Conservation (phyloP, 805 yeast species). For the Ogataea paraovalis region DNA sequence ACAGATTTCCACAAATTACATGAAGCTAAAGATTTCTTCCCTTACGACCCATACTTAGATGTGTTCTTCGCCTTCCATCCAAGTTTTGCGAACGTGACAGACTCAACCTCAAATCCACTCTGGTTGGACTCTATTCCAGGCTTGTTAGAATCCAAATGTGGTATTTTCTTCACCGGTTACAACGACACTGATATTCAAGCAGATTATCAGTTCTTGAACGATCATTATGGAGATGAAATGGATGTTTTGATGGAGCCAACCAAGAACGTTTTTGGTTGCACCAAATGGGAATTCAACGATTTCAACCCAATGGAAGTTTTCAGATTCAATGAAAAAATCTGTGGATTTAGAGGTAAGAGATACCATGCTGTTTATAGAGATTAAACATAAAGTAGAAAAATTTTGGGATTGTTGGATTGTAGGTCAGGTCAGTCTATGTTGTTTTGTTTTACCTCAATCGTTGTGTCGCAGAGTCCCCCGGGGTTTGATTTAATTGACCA, state of each 20-base stretch:
- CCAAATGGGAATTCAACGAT: constrained; percentile 94
- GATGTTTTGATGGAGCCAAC: constrained; percentile 77
- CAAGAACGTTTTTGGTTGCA: constrained; percentile 72
- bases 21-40: constrained; percentile 91
- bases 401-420: too few relatives aligned
- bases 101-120: constrained; percentile 46
- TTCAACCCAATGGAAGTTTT: constrained; percentile 88
- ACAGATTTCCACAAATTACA: constrained; percentile 88
- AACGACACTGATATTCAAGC: constrained; percentile 66
- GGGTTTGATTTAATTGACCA: too few relatives aligned
- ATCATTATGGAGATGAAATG: constrained; percentile 66
- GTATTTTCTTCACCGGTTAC: constrained; percentile 85
- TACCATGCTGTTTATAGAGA: constrained; percentile 69
- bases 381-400: too few relatives aligned
- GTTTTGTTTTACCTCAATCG: background rate
- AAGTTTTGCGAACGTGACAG: constrained; percentile 79
- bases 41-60: constrained; percentile 95
- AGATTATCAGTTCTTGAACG: constrained; percentile 68
- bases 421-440: too few relatives aligned
- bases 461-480: background rate
- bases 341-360: constrained; percentile 94
- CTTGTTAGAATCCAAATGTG: constrained; percentile 87
- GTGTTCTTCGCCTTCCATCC: constrained; percentile 94
- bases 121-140: constrained; percentile 89
- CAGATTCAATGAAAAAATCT: constrained; percentile 84